These are phyloP conservation scores for Argentina anserina DNA, from an alignment of 306 rosid species.

Conservation along the genomic window DNA sequence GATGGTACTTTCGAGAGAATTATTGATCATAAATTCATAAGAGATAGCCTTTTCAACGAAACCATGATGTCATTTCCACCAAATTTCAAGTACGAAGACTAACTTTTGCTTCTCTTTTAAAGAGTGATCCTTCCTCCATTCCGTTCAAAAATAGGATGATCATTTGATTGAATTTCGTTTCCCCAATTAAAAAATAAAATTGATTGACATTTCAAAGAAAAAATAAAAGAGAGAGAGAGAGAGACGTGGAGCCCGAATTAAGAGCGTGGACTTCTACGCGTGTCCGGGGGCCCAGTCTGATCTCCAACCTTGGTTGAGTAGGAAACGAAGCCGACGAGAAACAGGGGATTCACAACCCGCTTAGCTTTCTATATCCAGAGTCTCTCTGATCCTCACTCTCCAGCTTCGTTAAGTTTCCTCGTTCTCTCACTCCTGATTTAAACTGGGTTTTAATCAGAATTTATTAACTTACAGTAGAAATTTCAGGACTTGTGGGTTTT, in stretches of 20 bases:
- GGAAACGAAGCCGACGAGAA: conserved; percentile 8
- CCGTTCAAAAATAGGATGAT: too few species aligned
- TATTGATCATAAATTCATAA: too few species aligned
- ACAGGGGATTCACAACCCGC: not conserved
- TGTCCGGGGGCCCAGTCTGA: not conserved
- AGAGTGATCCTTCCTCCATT: too few species aligned
- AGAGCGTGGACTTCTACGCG: not conserved
- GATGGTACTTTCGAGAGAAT: too few species aligned
- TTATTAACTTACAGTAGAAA: not conserved
- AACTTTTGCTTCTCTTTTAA: too few species aligned
- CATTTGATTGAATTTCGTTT: too few species aligned
- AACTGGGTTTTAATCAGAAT: not conserved
- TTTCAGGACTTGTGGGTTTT: not conserved
- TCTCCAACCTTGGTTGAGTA: conserved; percentile 9
- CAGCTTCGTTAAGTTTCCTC: not conserved
- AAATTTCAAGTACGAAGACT: too few species aligned
- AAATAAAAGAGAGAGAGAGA: not conserved
- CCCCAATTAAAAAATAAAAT: too few species aligned
- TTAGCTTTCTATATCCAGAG: not conserved
- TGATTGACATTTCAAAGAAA: not conserved
- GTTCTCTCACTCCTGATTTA: not conserved
- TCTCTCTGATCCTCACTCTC: not conserved
- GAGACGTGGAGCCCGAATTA: not conserved
- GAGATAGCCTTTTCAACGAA: too few species aligned
- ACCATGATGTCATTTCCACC: too few species aligned